Base-by-base conservation (phyloP, 108 stramenopile species). In the Parietichytrium sp. region DNA sequence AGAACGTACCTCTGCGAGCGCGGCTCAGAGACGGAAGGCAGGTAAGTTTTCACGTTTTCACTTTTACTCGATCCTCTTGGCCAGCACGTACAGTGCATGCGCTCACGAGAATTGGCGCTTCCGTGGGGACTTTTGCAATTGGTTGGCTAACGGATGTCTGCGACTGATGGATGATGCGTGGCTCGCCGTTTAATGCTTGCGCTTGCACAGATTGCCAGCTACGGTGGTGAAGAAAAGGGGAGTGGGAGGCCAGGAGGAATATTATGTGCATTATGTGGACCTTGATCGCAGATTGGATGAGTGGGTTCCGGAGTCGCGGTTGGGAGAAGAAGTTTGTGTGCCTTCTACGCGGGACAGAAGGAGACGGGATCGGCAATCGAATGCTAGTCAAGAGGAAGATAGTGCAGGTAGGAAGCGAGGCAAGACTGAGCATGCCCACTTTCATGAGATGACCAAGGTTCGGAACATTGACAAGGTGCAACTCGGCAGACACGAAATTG, bases 231-330 rank as follows among this genome's bases (percentile, higher is more conserved):
- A 72, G 20, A 38, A n/a, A n/a, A 33, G 61, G 2, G 36, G 38
- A 12, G 23, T 72, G 29, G 61, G 38, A 10, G 61, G 61, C 20
- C 54, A 83, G 79, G 61, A 72, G 38, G 61, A 72, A 20, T 98
- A 97, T 84, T 98, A 98, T 87, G 92, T 99, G 15, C 98, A 99
- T 81, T 99, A 96, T 82, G 89, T 92, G 36, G 94, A 97, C 52
- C 94, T 97, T 61, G 98, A 99, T 88, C 92, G 98, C 29, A 85
- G 98, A 13, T 97, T 99, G 96, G 98, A 99, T 82, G 96, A 97
- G 86, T 99, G 98, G 98, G 91, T 99, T 12, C 4, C 6, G 2
- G 38, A 25, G n/a, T 33, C 36, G 10, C 61, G 61, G 6, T 42
- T 72, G 2, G 61, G 61, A 12, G 61, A 72, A 20, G 6, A 42